Evolutionary conservation across 257 asterid species (phyloP), one percentile per base, ranked within the genome.

Genomic region (Solanum verrucosum): DNA sequence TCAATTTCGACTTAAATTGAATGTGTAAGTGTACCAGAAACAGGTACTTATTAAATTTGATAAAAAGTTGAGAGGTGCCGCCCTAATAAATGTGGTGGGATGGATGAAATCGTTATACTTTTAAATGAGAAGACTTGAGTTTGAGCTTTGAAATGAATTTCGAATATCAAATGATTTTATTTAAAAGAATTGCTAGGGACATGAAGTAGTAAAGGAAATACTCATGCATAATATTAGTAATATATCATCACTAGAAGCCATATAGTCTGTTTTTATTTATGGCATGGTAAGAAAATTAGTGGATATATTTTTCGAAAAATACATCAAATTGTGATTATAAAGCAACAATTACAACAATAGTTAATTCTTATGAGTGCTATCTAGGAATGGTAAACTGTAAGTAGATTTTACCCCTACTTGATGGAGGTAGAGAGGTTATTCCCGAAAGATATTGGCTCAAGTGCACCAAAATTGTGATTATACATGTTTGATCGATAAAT

Each of bases 381-480:
- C n/a, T 56, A 18, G 25, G 10, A 18, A 56, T 2, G n/a, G 11
- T 56, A 56, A 18, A 56, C 0, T 56, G 9, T 63, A 9, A 8
- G 15, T 63, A 23, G 7, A 63, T 7, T 9, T 59, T 21, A 60
- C 0, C 5, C 6, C 12, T 60, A 21, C 1, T 8, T 60, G 6
- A 8, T 60, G 13, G 29, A 63, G 29, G 1, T 9, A 4, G 15
- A 9, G 71, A 23, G 15, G 11, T 2, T 23, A 10, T 9, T 60
- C 2, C 1, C 1, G 1, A 23, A 23, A 0, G 5, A 60, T 0
- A 52, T 9, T 9, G 12, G 1, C 29, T 60, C 21, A 29, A 68
- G 31, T 25, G 15, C 18, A 11, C 1, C 73, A 67, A 67, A 67
- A n/a, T 25, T n/a, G 72, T 65, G 72, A 65, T 25, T 67, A 14